These are phyloP conservation scores for Trichoderma asperelloides DNA, from an alignment of 495 filamentous ascomycete species.

Conservation along the genomic window DNA sequence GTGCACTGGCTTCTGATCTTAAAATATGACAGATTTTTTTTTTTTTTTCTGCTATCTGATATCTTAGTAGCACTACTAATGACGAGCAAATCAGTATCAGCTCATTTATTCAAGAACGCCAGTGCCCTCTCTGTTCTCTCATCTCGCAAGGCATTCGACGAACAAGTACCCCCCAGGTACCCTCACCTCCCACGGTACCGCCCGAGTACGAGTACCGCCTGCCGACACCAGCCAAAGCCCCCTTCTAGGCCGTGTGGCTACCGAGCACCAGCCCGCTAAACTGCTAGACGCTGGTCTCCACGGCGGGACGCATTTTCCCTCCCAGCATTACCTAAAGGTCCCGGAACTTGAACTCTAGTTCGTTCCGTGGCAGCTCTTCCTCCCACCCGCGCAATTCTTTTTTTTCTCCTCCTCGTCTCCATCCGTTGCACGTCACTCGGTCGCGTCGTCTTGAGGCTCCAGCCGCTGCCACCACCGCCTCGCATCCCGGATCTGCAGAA, in stretches of 20 bases:
- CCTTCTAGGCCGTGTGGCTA: background rate
- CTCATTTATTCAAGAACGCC: no score
- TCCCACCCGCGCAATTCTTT: constrained; percentile 4
- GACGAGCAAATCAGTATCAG: no score
- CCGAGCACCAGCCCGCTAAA: no score
- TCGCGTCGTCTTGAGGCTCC: background rate
- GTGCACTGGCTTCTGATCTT: no score
- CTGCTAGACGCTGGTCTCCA: background rate
- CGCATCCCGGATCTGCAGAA: background rate
- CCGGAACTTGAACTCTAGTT: no score
- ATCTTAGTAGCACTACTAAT: no score
- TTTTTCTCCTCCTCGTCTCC: constrained; percentile 8
- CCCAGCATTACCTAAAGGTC: background rate
- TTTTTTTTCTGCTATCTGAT: no score
- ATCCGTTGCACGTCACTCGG: constrained; percentile 9
- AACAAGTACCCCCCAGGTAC: background rate
- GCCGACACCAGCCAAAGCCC: background rate
- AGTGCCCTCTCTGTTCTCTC: background rate
- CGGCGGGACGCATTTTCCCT: constrained; percentile 5
- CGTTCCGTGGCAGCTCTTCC: constrained; percentile 1
- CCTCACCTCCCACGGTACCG: background rate
- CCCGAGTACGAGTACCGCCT: background rate
- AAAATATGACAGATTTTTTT: no score
- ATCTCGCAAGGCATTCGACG: no score
- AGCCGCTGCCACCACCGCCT: background rate